Conservation (phyloP, 176 grass and related monocot genomes). For the Bolboschoenus planiculmis region DNA sequence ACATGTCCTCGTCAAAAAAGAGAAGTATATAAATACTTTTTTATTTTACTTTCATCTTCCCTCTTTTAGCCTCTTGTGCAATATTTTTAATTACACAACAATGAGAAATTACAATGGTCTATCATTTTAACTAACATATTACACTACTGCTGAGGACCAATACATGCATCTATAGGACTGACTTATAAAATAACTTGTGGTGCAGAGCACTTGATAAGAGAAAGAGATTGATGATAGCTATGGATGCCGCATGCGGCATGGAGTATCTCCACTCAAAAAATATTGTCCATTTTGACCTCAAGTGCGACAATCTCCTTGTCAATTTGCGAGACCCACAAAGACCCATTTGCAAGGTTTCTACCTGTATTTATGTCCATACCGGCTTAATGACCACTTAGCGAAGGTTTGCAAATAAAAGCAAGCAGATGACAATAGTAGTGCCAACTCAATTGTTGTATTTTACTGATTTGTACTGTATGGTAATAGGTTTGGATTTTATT, state of each 20-base stretch:
- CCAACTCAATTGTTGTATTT: constrained; percentile 1
- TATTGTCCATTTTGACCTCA: constrained; percentile 98
- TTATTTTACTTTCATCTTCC: background rate
- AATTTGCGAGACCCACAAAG: constrained; percentile 88
- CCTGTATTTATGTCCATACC: background rate
- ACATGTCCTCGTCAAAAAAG: constrained; percentile 85
- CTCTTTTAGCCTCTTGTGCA: background rate
- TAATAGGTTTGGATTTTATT: constrained; percentile 2
- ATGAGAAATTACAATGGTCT: background rate
- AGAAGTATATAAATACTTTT: constrained; percentile 36
- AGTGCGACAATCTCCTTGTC: constrained; percentile 93
- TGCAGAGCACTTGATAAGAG: constrained; percentile 68
- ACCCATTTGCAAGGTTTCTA: constrained; percentile 95
- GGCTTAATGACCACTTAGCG: background rate
- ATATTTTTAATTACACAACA: background rate
- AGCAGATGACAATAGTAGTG: background rate
- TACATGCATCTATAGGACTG: constrained; percentile 3
- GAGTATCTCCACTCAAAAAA: constrained; percentile 97
- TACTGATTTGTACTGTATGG: background rate
- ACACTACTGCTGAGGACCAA: background rate
- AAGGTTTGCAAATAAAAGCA: background rate
- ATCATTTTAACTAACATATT: background rate
- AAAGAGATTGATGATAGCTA: constrained; percentile 88
- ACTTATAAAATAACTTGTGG: constrained; percentile 35
- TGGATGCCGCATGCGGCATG: constrained; percentile 99